Evolutionary conservation across 495 filamentous ascomycete species (phyloP), one percentile per base, ranked within the genome.

Genomic region (Polyplosphaeria fusca): DNA sequence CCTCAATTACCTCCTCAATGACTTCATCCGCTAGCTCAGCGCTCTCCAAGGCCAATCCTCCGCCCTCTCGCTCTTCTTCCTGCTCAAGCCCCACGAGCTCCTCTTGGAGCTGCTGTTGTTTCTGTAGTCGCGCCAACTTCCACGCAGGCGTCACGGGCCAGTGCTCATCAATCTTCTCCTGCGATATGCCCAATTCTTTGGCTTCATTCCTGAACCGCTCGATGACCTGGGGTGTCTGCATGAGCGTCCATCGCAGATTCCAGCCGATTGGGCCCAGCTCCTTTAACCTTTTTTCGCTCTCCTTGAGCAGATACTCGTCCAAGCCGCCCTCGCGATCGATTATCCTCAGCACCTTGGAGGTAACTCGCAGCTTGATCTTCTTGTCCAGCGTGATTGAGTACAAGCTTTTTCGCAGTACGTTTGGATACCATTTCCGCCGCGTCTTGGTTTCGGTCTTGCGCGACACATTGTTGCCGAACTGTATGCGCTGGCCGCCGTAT

Each of bases 381-480:
- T 79, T 71, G 20, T 76, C 74, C 40, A 98, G 77, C 0, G 80
- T 76, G 1, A 83, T 77, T 24, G 82, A 86, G 73, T 78, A 93
- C 16, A 97, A 71, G 42, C 83, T 80, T 76, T 91, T 90, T 25
- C 73, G 74, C 38, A 89, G 82, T 14, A 96, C 85, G 71, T 97
- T 97, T 27, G 91, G 91, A 49, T 85, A 81, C 94, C 94, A 98
- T 37, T 70, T 69, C 46, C 92, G 86, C 35, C 89, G 83, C 35
- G 90, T 89, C 70, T 96, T 96, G 75, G 83, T 83, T 66, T 88
- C 79, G 73, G 88, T 82, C 46, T 77, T 75, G 61, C 82, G 71
- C 23, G 88, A 89, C 41, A 96, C 89, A 57, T 84, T 87, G 82
- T 98, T 96, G 67, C 93, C 93, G 79, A 89, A 93, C 53, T 85